A percentile compares a stretch with the other conserved stretches of the same genome.
Conservation (phyloP, 2,329 filamentous ascomycete genomes). For the Trichoderma asperellum region DNA sequence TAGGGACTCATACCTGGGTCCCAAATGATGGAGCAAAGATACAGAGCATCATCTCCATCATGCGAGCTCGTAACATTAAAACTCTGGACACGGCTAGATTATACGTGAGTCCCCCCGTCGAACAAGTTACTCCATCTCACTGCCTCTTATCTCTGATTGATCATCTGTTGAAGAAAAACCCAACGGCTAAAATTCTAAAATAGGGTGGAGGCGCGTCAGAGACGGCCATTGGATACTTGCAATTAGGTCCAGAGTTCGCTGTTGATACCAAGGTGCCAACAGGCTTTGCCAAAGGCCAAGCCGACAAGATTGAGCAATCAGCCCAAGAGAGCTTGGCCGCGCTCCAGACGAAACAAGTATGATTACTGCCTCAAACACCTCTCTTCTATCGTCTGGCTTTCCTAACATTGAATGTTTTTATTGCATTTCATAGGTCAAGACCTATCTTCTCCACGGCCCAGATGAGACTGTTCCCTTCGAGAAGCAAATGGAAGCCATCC, state of each 20-base stretch:
- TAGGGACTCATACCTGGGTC: conserved; percentile 20
- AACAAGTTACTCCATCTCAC: not conserved
- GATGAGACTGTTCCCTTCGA: conserved; percentile 55
- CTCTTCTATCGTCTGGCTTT: not conserved
- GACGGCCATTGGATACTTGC: conserved; percentile 4
- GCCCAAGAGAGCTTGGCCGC: conserved; percentile 14
- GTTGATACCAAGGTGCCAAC: conserved; percentile 26
- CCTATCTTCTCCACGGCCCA: conserved; percentile 68
- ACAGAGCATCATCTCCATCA: conserved; percentile 5
- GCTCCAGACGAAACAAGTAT: conserved; percentile 12
- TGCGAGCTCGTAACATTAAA: conserved; percentile 12
- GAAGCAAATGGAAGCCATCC: conserved; percentile 63
- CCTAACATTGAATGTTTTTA: not conserved
- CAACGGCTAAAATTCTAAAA: not conserved
- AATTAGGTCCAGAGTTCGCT: not conserved
- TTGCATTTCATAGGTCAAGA: conserved; percentile 32
- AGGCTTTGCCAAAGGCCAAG: conserved; percentile 1
- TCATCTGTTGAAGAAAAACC: not conserved
- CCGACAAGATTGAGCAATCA: conserved; percentile 13
- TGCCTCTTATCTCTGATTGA: not conserved
- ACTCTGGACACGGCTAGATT: conserved; percentile 11
- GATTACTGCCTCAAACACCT: no score
- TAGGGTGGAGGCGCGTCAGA: conserved; percentile 19
- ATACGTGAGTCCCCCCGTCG: not conserved
- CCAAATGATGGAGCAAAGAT: not conserved